Conservation (phyloP, 768 basidiomycete species). For the Paxillus involutus region DNA sequence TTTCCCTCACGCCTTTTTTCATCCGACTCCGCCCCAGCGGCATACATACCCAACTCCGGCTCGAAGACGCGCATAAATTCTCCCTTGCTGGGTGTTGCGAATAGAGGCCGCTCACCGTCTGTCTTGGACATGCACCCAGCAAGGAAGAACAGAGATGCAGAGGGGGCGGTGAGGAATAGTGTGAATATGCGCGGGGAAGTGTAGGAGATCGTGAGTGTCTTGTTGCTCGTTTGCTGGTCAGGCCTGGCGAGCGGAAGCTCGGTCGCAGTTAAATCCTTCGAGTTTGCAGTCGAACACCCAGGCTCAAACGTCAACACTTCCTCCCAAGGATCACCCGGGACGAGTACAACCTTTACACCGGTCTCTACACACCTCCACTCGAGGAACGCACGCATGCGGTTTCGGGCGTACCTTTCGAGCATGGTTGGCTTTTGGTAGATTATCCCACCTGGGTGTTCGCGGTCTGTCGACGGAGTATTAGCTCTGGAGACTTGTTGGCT, state of each 20-base stretch:
- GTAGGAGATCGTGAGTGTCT: conserved; percentile 39
- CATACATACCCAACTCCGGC: background rate
- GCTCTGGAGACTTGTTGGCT: too few species aligned
- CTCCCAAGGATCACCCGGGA: conserved; percentile 34
- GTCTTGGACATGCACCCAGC: conserved; percentile 19
- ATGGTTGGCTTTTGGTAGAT: conserved; percentile 34
- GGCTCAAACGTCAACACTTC: background rate
- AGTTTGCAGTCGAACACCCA: background rate
- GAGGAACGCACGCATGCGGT: conserved; percentile 27
- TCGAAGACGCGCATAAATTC: background rate
- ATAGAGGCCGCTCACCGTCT: background rate
- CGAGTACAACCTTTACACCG: conserved; percentile 37
- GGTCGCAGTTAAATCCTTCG: too few species aligned
- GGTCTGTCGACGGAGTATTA: too few species aligned
- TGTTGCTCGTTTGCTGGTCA: background rate
- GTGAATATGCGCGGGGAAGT: conserved; percentile 50
- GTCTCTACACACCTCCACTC: conserved; percentile 33
- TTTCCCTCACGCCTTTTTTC: background rate
- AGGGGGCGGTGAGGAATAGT: conserved; percentile 43
- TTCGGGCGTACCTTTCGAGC: conserved; percentile 35
- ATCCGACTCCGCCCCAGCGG: background rate
- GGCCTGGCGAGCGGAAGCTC: background rate
- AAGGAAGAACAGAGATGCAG: conserved; percentile 30
- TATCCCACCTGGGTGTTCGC: conserved; percentile 30
- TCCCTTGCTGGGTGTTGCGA: background rate